Percentiles rank a stretch among this genome's conserved stretches.
Conservation (phyloP, 306 rosid species). For the Vicia faba region DNA sequence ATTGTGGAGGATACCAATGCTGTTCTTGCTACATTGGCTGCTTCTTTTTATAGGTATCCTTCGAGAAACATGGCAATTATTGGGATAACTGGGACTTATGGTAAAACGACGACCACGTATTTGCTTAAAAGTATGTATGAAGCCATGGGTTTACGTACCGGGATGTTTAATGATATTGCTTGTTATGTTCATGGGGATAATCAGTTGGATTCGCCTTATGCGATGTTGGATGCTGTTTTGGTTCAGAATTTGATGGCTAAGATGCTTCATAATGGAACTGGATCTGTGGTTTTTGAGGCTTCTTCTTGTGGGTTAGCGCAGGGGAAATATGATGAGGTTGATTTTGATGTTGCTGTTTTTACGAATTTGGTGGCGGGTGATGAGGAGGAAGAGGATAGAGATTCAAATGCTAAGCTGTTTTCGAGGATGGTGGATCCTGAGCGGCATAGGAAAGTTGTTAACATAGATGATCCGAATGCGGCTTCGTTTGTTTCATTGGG, state of each 20-base stretch:
- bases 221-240: constrained; percentile 67
- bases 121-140: constrained; percentile 90
- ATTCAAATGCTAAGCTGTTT: constrained; percentile 69
- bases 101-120: constrained; percentile 75
- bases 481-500: constrained; percentile 72
- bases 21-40: constrained; percentile 74
- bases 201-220: constrained; percentile 63
- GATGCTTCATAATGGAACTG: constrained; percentile 94
- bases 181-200: constrained; percentile 82
- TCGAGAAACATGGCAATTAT: constrained; percentile 84
- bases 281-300: constrained; percentile 80
- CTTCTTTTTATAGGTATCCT: constrained; percentile 78
- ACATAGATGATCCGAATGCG: constrained; percentile 79
- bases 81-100: constrained; percentile 79
- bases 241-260: constrained; percentile 89
- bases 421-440: constrained; percentile 84
- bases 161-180: constrained; percentile 82
- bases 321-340: constrained; percentile 81
- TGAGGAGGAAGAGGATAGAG: constrained; percentile 52
- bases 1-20: constrained; percentile 86
- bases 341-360: constrained; percentile 86
- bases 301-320: constrained; percentile 58
- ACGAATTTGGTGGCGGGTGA: constrained; percentile 68
- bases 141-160: constrained; percentile 84
- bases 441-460: constrained; percentile 84